A percentile compares a stretch with the other conserved stretches of the same genome.
These are phyloP conservation scores for Serendipita indica DNA, from an alignment of 768 basidiomycete species.

Conservation along the genomic window DNA sequence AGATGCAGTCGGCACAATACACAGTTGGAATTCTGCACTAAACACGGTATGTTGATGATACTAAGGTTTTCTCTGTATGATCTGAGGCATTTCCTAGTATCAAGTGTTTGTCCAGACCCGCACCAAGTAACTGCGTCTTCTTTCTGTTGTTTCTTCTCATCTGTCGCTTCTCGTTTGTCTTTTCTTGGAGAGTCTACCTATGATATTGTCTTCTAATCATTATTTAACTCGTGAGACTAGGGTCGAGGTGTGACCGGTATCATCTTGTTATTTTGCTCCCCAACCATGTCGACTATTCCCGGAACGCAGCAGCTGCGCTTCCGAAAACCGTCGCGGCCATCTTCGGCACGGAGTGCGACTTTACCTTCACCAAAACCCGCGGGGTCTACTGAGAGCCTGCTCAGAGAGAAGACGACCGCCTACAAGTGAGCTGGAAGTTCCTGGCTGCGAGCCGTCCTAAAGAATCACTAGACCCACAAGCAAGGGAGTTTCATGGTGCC, in stretches of 20 bases:
- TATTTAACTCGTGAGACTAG: not conserved
- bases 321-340: not conserved
- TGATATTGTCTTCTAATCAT: too few relatives aligned
- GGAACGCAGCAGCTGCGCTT: not conserved
- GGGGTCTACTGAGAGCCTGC: not conserved
- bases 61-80: too few relatives aligned
- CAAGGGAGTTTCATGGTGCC: constrained; percentile 68
- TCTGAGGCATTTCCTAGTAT: too few relatives aligned
- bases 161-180: too few relatives aligned
- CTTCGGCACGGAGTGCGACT: not conserved
- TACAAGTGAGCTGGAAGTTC: not conserved
- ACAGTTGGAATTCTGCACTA: too few relatives aligned
- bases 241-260: not conserved
- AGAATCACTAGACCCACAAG: constrained; percentile 19
- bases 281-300: constrained; percentile 3
- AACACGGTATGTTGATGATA: too few relatives aligned
- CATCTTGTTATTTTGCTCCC: not conserved
- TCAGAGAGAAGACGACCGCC: not conserved
- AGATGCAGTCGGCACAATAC: too few relatives aligned
- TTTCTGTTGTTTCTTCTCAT: too few relatives aligned
- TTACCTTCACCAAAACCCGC: not conserved
- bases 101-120: too few relatives aligned
- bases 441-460: not conserved
- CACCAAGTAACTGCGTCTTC: too few relatives aligned
- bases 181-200: too few relatives aligned